These are phyloP conservation scores for Pseudogymnoascus sp. DNA, from an alignment of 2,329 filamentous ascomycete species.

Conservation along the genomic window DNA sequence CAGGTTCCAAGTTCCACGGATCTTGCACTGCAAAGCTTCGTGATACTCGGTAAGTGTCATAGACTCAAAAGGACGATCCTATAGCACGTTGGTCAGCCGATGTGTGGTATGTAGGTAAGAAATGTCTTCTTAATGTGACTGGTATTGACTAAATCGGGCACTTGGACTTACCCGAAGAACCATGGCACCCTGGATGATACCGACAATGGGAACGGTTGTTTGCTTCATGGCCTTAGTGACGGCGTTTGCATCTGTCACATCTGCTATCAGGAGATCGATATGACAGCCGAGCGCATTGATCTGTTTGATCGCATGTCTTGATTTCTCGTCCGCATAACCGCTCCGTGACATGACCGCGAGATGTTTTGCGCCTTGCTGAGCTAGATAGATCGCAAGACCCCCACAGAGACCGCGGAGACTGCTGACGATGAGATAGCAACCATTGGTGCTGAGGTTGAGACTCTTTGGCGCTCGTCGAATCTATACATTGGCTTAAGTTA, in stretches of 20 bases:
- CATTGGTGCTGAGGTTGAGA: constrained; percentile 10
- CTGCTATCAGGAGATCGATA: constrained; percentile 12
- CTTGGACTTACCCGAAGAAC: constrained; percentile 28
- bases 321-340: constrained; percentile 15
- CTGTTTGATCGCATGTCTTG: constrained; percentile 10
- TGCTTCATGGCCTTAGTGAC: constrained; percentile 12
- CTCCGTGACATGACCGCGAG: constrained; percentile 15
- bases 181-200: constrained; percentile 29
- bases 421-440: constrained; percentile 20
- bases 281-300: constrained; percentile 13
- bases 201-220: constrained; percentile 12
- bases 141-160: not conserved
- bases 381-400: constrained; percentile 13
- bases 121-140: not conserved
- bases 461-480: constrained; percentile 1
- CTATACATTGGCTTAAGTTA: not conserved
- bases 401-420: constrained; percentile 20
- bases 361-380: constrained; percentile 16
- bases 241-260: constrained; percentile 13
- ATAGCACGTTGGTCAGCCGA: not conserved
- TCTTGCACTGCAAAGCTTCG: constrained; percentile 13
- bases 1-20: constrained; percentile 15
- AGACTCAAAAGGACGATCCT: constrained; percentile 13
- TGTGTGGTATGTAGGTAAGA: not conserved
- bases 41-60: constrained; percentile 13